phyloP scores from a whole-genome alignment of 2,329 filamentous ascomycete species.

The Aspergillus spinulosporus region DNA sequence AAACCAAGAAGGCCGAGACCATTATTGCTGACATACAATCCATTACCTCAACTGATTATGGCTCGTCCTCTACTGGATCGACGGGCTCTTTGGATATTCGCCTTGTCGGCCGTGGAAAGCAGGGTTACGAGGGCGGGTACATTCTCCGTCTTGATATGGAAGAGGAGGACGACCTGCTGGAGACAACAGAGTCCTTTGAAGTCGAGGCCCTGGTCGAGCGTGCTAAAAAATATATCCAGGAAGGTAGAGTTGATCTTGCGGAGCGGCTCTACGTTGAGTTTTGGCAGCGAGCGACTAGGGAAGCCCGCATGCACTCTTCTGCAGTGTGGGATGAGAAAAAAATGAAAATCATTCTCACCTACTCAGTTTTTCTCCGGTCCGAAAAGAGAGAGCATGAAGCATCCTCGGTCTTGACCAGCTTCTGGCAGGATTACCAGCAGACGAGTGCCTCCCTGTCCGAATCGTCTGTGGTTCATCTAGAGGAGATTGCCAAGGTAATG shows the following conservation, averaged over 20 bases:
- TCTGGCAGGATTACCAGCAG: constrained; percentile 54
- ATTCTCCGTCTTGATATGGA: constrained; percentile 39
- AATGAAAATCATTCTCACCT: constrained; percentile 48
- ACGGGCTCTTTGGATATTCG: constrained; percentile 32
- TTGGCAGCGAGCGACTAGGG: constrained; percentile 53
- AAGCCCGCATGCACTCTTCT: constrained; percentile 46
- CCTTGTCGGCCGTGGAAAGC: constrained; percentile 35
- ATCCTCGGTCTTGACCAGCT: constrained; percentile 46
- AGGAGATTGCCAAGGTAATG: constrained; percentile 48
- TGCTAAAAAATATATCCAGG: constrained; percentile 41
- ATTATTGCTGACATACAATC: constrained; percentile 30
- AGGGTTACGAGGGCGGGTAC: constrained; percentile 17
- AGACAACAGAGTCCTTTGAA: constrained; percentile 37
- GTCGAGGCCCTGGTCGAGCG: constrained; percentile 38
- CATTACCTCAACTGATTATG: constrained; percentile 30
- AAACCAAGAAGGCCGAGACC: constrained; percentile 48
- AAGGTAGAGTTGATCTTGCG: constrained; percentile 38
- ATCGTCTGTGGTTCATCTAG: constrained; percentile 38
- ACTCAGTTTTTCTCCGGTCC: constrained; percentile 49
- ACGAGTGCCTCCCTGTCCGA: constrained; percentile 46
- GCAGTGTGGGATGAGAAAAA: constrained; percentile 52
- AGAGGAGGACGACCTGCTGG: constrained; percentile 43
- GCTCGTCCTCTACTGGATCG: constrained; percentile 21
- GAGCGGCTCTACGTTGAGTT: constrained; percentile 52
- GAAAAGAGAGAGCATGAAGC: constrained; percentile 50